Evolutionary conservation across 371 early-diverging fungal genomes (phyloP), one percentile per base, ranked within the genome.

Genomic region (Saksenaea vasiformis): DNA sequence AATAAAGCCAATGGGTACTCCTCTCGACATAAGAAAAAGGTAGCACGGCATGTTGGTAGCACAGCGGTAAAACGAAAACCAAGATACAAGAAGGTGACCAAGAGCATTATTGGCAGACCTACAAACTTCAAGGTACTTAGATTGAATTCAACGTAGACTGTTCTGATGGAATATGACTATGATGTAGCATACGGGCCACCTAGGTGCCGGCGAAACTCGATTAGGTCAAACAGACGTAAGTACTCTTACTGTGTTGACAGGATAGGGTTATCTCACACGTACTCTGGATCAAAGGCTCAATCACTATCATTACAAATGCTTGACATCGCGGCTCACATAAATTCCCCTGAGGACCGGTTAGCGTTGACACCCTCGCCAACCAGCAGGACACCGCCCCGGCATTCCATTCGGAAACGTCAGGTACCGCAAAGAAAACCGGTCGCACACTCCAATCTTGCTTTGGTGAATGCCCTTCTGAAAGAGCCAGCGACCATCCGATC

Each of bases 21-120:
- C 26, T 37, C 54, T 13, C 22, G 24, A 9, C 35, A 53, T n/a
- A 13, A 47, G 28, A 58, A 64, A 28, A 58, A 53, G 24, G 34
- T 47, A 22, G 31, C 13, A 28, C 26, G 47, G 9, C 34, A 60
- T 8, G 19, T 10, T 26, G 27, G 43, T 47, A 47, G 51, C 51
- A 47, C 51, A 47, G 17, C 51, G 19, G 34, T 28, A n/a, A 43
- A 27, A 13, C 60, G 34, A 22, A 43, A 22, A 5, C 38, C 36
- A 14, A 38, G 7, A 19, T 43, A 60, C 19, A 65, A 59, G 36
- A 37, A 65, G 22, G 60, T 69, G 5, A 54, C 69, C 13, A 69
- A 69, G 34, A 69, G 69, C 53, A 61, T 69, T 17, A 69, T 69
- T 31, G 69, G 69, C 13, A 58, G 36, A 22, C 69, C 69, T 2